Evolutionary conservation across 495 filamentous ascomycete genomes (phyloP).

Genomic region (Aspergillus asperescens): DNA sequence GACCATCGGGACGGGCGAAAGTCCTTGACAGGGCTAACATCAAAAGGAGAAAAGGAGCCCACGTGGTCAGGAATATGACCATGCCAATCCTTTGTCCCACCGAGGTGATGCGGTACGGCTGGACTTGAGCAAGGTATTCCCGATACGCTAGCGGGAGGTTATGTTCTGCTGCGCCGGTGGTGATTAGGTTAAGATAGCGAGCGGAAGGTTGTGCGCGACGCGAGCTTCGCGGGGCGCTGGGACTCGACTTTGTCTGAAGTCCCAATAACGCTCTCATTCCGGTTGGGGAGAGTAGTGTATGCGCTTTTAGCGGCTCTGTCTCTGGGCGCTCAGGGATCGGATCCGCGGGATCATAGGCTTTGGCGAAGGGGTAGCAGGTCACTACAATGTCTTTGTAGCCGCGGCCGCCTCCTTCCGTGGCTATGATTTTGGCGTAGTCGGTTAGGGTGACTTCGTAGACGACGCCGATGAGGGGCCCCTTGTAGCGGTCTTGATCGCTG

Average conservation of each 20-base stretch:
- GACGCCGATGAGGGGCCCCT: slow-evolving; percentile 73
- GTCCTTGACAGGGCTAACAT: slow-evolving; percentile 43
- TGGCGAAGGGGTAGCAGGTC: slow-evolving; percentile 62
- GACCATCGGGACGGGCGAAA: slow-evolving; percentile 59
- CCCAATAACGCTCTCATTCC: slow-evolving; percentile 13
- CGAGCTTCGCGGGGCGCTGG: slow-evolving; percentile 50
- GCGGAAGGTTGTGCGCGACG: slow-evolving; percentile 74
- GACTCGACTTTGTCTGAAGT: slow-evolving; percentile 5
- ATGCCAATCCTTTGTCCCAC: slow-evolving; percentile 59
- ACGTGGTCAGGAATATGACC: slow-evolving; percentile 53
- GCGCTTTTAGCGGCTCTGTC: slow-evolving; percentile 46
- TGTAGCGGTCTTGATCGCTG: slow-evolving; percentile 52
- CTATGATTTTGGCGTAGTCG: slow-evolving; percentile 83
- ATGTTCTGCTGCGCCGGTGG: slow-evolving; percentile 70
- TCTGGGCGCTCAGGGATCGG: slow-evolving; percentile 37
- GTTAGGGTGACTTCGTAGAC: slow-evolving; percentile 84
- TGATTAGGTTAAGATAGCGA: slow-evolving; percentile 75
- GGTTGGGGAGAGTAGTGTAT: slow-evolving; percentile 55
- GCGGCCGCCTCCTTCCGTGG: slow-evolving; percentile 81
- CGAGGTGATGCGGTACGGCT: slow-evolving; percentile 64
- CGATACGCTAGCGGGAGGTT: slow-evolving; percentile 69
- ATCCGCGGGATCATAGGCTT: slow-evolving; percentile 29
- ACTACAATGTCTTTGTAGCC: slow-evolving; percentile 80
- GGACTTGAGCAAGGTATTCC: slow-evolving; percentile 58
- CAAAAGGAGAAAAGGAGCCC: slow-evolving; percentile 52